Evolutionary conservation across 306 rosid species (phyloP).

Genomic region (Trichosanthes truncata): DNA sequence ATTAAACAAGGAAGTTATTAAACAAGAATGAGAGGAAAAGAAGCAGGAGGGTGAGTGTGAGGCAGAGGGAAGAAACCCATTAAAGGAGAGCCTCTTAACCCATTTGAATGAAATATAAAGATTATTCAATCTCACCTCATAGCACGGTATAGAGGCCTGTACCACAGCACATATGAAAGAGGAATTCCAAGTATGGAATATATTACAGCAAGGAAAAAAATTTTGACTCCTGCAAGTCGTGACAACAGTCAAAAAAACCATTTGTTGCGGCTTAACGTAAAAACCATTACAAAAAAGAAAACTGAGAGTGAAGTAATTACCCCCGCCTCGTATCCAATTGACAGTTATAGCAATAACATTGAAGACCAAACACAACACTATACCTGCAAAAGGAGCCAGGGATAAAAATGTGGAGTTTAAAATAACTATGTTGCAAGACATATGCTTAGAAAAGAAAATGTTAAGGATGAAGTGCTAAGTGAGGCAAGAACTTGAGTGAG

Average conservation of each 20-base stretch:
- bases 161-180: conserved; percentile 91
- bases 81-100: background rate
- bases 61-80: background rate
- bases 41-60: background rate
- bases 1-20: background rate
- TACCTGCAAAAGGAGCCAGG: conserved; percentile 46
- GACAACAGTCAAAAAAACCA: conserved; percentile 18
- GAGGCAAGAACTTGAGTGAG: background rate
- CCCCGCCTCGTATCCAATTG: conserved; percentile 93
- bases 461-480: background rate
- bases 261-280: background rate
- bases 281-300: background rate
- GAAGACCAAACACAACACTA: conserved; percentile 77
- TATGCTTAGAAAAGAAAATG: background rate
- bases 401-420: background rate
- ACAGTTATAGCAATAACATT: conserved; percentile 68
- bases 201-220: conserved; percentile 92
- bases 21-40: background rate
- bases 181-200: conserved; percentile 87
- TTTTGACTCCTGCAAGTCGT: conserved; percentile 61
- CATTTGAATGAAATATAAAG: background rate
- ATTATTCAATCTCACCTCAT: conserved; percentile 48
- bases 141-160: conserved; percentile 95
- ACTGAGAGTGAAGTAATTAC: conserved; percentile 29
- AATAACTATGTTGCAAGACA: background rate